Percentiles rank a stretch among this genome's conserved stretches.
Conservation (phyloP, 192 early-diverging fungal genomes). For the Tieghemiomyces parasiticus region DNA sequence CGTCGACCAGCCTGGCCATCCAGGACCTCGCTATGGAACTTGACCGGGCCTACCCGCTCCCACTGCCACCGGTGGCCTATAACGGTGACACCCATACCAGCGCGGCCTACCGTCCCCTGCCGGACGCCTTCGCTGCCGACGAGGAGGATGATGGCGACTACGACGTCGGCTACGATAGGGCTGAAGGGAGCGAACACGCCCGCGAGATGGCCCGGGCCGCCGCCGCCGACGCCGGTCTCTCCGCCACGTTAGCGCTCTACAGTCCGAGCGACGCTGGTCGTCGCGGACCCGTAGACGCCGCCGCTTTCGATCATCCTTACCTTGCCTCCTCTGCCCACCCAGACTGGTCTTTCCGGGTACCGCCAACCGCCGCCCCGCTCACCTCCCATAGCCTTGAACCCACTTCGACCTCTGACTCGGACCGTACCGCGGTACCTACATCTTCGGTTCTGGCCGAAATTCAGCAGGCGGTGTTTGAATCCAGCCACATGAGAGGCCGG, state of each 20-base stretch:
- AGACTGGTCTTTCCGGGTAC: neutral
- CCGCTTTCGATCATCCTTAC: no score
- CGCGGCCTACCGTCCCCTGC: neutral
- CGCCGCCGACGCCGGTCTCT: neutral
- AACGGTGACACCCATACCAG: no score
- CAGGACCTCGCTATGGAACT: neutral
- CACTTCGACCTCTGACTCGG: neutral
- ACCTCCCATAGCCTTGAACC: neutral
- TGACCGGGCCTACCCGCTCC: neutral
- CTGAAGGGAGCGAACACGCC: no score
- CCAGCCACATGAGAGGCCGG: no score
- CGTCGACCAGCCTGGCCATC: neutral
- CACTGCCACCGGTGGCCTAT: no score
- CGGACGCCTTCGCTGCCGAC: neutral
- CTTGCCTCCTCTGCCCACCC: neutral
- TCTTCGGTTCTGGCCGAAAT: no score
- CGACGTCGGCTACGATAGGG: no score
- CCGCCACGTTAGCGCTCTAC: neutral
- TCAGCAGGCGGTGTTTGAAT: no score
- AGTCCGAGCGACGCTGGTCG: neutral
- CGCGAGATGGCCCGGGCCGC: no score
- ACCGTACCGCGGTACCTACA: neutral
- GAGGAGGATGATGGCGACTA: no score
- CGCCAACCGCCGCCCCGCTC: no score
- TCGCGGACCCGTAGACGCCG: no score